Base-by-base conservation (phyloP, 441 rosid species). In the Croton laevigatus region DNA sequence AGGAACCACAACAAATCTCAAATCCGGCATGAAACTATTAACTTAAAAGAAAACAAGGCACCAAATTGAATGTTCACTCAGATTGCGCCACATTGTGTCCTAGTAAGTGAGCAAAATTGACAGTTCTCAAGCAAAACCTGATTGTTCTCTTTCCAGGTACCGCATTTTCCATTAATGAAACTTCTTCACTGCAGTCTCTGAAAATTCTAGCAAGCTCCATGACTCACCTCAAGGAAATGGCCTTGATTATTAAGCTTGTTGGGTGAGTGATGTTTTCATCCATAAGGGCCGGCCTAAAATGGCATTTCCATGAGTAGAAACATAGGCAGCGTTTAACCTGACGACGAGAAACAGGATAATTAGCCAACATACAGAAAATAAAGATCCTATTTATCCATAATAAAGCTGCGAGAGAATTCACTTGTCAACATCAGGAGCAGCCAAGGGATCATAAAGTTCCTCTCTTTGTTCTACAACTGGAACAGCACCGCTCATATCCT, bases 361-460 rank as follows among this genome's bases (percentile, higher is more conserved):
- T 44, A 74, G 72, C 62, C 65, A 71, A 67, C 34, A 54, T 71
- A 63, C 27, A 73, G 19, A 44, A 32, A 11, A 14, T 11, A 38
- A 0, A 8, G 19, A 7, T 8, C 7, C 45, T 52, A 68, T 4
- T 44, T 20, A 59, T 51, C 54, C 52, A 58, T 23, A 57, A 76
- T 52, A 34, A 37, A 58, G 22, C 22, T 57, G 44, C 27, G 19
- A 74, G 67, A 72, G 67, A 66, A 61, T 44, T 79, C 78, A 92
- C 99, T 84, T 91, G 62, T 95, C 92, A 49, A 92, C 92, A 81
- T 92, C 98, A 6, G 91, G 93, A 71, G 92, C 82, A 49, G 98
- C 88, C 84, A 85, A 70, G 45, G 99, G 99, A 78, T 94, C 97
- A 68, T 86, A 82, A 32, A 76, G 65, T 75, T 94, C 97, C 76